Conservation (phyloP, 164 flowering plant genomes). For the Paratinospora sagittata region DNA sequence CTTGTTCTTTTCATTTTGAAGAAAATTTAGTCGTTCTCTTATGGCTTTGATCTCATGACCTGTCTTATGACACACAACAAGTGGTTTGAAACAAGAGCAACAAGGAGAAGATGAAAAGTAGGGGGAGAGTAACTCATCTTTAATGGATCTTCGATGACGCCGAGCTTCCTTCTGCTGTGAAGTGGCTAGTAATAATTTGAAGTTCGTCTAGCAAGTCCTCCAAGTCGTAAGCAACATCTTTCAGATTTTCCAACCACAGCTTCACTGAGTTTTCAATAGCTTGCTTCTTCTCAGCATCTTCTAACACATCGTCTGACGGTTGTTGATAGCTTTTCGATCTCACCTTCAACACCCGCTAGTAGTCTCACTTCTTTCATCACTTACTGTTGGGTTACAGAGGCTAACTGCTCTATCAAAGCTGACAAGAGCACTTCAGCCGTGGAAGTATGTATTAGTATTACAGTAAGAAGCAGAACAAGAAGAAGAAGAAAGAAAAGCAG, state of each 20-base stretch:
- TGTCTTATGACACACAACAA: not conserved
- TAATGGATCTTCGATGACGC: not conserved
- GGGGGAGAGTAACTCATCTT: not conserved
- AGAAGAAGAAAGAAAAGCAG: no score
- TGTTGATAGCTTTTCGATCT: not conserved
- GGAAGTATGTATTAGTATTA: no score
- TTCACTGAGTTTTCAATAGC: not conserved
- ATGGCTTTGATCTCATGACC: conserved; percentile 9
- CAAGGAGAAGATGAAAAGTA: not conserved
- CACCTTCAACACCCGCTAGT: conserved; percentile 1
- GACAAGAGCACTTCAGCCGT: no score
- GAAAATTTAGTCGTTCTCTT: not conserved
- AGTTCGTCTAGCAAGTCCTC: not conserved
- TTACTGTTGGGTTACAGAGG: no score
- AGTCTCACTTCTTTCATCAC: not conserved
- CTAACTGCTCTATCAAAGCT: no score
- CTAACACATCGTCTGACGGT: conserved; percentile 1
- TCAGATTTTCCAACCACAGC: not conserved
- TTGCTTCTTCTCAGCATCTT: conserved; percentile 9
- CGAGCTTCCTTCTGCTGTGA: not conserved
- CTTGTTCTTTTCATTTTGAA: conserved; percentile 4
- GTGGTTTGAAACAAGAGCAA: not conserved
- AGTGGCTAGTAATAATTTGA: no score
- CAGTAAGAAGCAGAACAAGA: no score
- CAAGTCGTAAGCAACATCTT: not conserved